Evolutionary conservation across 331 rosid species (phyloP).

Genomic region (Telfairia occidentalis): DNA sequence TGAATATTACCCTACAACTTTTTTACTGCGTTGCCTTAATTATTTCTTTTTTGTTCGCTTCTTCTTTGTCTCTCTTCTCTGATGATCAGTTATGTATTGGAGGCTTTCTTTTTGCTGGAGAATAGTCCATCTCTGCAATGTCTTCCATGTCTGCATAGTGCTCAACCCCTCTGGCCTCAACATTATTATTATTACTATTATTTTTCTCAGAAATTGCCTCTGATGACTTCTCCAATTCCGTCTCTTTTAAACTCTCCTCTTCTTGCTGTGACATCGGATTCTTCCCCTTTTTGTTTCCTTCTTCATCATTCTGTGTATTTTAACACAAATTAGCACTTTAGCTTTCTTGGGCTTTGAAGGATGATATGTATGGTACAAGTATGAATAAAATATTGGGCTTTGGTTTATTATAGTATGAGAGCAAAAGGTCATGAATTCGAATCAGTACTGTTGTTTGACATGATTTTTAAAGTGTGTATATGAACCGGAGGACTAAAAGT

Average conservation of each 20-base stretch:
- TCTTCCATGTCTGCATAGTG: constrained; percentile 31
- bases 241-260: constrained; percentile 9
- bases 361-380: neutral
- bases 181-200: too few species aligned
- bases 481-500: too few species aligned
- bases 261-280: constrained; percentile 11
- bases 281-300: constrained; percentile 18
- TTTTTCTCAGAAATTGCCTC: constrained; percentile 17
- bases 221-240: constrained; percentile 7
- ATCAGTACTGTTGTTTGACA: too few species aligned
- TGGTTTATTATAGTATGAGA: neutral
- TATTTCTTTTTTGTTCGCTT: neutral
- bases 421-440: too few species aligned
- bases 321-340: neutral
- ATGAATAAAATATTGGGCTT: neutral
- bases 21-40: neutral
- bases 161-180: constrained; percentile 17
- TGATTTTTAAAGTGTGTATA: too few species aligned
- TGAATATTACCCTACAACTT: neutral
- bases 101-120: constrained; percentile 71
- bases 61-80: constrained; percentile 1
- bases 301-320: constrained; percentile 43
- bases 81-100: constrained; percentile 64
- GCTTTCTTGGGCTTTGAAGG: neutral
- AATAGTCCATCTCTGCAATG: constrained; percentile 76